Evolutionary conservation across 306 rosid species (phyloP).

Genomic region (Fagus crenata): DNA sequence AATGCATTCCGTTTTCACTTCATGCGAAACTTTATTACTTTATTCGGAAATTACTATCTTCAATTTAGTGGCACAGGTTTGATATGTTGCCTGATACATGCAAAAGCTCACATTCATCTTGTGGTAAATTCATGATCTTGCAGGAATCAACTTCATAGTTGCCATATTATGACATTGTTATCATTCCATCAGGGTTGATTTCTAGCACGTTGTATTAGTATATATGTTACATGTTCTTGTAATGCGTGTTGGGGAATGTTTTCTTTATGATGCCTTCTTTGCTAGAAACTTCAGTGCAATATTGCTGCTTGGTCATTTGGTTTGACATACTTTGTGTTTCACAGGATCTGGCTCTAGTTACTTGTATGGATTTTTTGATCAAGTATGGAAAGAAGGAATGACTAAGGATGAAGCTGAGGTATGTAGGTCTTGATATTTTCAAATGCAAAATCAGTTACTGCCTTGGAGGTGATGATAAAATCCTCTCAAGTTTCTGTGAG

Average conservation of each 20-base stretch:
- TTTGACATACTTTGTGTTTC: slow-evolving; percentile 23
- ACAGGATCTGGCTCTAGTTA: slow-evolving; percentile 98
- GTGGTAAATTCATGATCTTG: no score
- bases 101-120: not conserved
- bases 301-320: slow-evolving; percentile 7
- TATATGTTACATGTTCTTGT: no score
- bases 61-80: no score
- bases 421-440: slow-evolving; percentile 30
- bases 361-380: slow-evolving; percentile 92
- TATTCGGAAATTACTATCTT: not conserved
- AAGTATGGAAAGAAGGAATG: slow-evolving; percentile 98
- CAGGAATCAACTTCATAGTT: no score
- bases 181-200: no score
- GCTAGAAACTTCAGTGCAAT: not conserved
- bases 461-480: not conserved
- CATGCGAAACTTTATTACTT: not conserved
- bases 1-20: not conserved
- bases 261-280: not conserved
- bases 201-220: no score
- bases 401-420: slow-evolving; percentile 99
- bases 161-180: no score
- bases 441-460: slow-evolving; percentile 9
- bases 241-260: not conserved
- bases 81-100: not conserved
- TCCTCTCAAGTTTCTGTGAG: not conserved